Base-by-base conservation (phyloP, 2,329 filamentous ascomycete genomes). In the Coniella vitis region DNA sequence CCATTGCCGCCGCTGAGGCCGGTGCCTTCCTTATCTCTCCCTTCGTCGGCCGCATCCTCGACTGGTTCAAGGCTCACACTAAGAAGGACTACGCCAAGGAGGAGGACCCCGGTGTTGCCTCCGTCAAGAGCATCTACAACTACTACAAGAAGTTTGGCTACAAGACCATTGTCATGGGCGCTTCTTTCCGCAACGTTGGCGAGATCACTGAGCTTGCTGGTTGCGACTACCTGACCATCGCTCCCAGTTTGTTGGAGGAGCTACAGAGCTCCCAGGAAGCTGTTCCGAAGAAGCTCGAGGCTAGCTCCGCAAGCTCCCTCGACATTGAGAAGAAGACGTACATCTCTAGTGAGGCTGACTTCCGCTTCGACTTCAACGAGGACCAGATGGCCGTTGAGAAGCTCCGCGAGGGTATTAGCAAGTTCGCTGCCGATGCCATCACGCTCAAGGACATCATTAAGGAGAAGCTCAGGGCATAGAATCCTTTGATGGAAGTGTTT, bases 91-190 rank as follows among this genome's bases (percentile, higher is more conserved):
- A 90, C 83, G 65, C 77, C 68, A 81, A 89, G 69, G 75, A 87
- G 71, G 87, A 95, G 70, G 93, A 98, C 78, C 93, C 93, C 50
- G 93, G 93, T 78, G 93, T 98, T 71, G 81, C 88, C 76, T 91
- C 86, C 58, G 93, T 98, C 66, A 80, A 91, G 79, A 67, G 64
- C 71, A 98, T 98, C 77, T 98, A 86, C 84, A 93, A 98, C 83
- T 98, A 98, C 87, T 98, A 98, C 86, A 98, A 98, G 88, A 97
- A 97, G 81, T 88, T 76, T 71, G 89, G 87, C 70, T 96, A 98
- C 85, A 95, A 95, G 64, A 98, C 93, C 70, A 96, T 97, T 63
- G 93, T 98, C 73, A 98, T 98, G 93, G 93, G 93, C 66, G 93
- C 93, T 60, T 96, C 90, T 36, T 98, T 98, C 89, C 84, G 93